phyloP scores from a whole-genome alignment of 805 yeast genomes.

The Kregervanrija fluxuum region DNA sequence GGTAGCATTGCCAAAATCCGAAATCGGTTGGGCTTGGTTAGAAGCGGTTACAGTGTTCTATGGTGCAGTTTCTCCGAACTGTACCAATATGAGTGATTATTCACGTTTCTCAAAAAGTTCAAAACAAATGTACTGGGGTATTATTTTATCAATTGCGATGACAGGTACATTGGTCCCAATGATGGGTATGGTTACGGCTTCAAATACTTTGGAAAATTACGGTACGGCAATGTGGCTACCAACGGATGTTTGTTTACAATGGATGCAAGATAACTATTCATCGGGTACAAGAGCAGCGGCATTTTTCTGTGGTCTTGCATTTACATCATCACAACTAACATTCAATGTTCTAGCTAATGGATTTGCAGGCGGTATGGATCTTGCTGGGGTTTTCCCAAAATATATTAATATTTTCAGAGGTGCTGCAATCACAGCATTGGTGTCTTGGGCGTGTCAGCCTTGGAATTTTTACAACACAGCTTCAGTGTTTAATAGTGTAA shows the following conservation, averaged over 20 bases:
- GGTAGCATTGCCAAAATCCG: constrained; percentile 10
- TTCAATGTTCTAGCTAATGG: no score
- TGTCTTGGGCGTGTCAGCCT: no score
- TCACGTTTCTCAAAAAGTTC: constrained; percentile 21
- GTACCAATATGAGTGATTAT: constrained; percentile 28
- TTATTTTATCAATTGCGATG: constrained; percentile 27
- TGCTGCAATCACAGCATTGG: no score
- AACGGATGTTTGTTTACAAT: constrained; percentile 29
- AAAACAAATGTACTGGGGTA: constrained; percentile 18
- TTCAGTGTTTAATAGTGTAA: no score
- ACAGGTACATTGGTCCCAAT: no score
- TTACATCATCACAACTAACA: no score
- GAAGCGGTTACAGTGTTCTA: constrained; percentile 31
- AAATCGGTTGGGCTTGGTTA: constrained; percentile 34
- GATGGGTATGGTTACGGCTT: constrained; percentile 36
- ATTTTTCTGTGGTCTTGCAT: constrained; percentile 34
- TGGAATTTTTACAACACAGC: no score
- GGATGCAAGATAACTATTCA: constrained; percentile 31
- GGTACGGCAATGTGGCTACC: constrained; percentile 39
- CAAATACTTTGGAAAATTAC: no score
- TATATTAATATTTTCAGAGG: no score
- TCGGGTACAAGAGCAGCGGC: constrained; percentile 38
- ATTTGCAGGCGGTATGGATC: no score
- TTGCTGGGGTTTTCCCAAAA: no score
- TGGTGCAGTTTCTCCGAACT: constrained; percentile 31